Base-by-base conservation (phyloP, 2,329 filamentous ascomycete genomes). In the Emergomyces africanus region DNA sequence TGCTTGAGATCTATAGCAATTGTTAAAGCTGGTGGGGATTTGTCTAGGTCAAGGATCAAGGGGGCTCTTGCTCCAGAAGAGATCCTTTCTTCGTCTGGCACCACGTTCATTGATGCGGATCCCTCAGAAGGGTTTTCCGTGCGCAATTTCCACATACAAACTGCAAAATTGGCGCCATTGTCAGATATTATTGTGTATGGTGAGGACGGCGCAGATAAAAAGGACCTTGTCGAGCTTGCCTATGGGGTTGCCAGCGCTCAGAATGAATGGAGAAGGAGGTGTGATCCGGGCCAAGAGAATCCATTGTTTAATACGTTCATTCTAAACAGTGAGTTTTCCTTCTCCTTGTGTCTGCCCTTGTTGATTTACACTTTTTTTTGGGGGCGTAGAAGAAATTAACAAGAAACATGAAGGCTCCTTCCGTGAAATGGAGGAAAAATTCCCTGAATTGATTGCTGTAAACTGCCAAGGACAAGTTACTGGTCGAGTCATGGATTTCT, bases 141-240 rank as follows among this genome's bases (percentile, higher is more conserved):
- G 49, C 84, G 94, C 51, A 97, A 97, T 71, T 99, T 99, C 69
- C 92, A 97, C 67, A 97, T 97, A 44, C 94, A 99, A 72, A 82
- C 89, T 0, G 88, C 88, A 60, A 99, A 99, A 72, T 78, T 89
- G 64, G 91, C 91, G 58, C 83, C 88, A 64, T 82, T 94, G 9
- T 96, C 91, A 0, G 94, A 99, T 70, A 89, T 99, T 63, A 81
- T 99, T 46, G 83, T 99, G 0, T 99, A 99, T 69, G 90, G 90
- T 14, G 87, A 92, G 58, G 82, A 89, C 64, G 75, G 78, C 42
- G 79, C 79, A 1, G 74, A 81, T 30, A 81, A 82, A 51, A 79
- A 82, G 57, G 84, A 85, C 59, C 75, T 95, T 70, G 66, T 88
- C 74, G 80, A 83, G 75, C 69, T 85, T 39, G 84, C 84, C 4